Percentiles rank a stretch among this genome's conserved stretches.
These are phyloP conservation scores for Cyberlindnera mrakii DNA, from an alignment of 805 yeast species.

Conservation along the genomic window DNA sequence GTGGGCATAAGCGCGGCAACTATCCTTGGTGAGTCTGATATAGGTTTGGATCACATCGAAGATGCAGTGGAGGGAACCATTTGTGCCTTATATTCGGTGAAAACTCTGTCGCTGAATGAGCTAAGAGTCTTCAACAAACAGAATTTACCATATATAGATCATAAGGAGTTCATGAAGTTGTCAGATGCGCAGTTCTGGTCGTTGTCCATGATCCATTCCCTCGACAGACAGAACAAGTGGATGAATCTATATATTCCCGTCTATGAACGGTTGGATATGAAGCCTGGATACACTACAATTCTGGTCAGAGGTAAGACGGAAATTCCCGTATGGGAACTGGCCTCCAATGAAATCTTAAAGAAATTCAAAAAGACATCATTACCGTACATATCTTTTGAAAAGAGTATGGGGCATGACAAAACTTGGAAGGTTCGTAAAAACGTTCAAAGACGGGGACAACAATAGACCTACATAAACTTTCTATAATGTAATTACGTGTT, in stretches of 20 bases:
- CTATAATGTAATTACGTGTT: background rate
- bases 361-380: constrained; percentile 17
- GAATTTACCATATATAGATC: constrained; percentile 10
- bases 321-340: constrained; percentile 52
- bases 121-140: background rate
- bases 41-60: constrained; percentile 28
- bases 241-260: constrained; percentile 56
- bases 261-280: constrained; percentile 7
- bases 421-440: constrained; percentile 55
- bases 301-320: constrained; percentile 61
- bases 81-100: constrained; percentile 25
- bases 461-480: background rate
- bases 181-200: constrained; percentile 35
- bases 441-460: constrained; percentile 40
- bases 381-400: constrained; percentile 41
- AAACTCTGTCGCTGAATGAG: background rate
- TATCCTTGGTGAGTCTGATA: constrained; percentile 28
- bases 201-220: constrained; percentile 61
- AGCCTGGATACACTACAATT: constrained; percentile 17
- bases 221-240: constrained; percentile 32
- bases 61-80: constrained; percentile 31
- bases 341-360: constrained; percentile 18
- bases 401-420: constrained; percentile 40
- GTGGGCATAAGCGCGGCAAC: constrained; percentile 33
- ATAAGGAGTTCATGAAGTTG: constrained; percentile 3